These are phyloP conservation scores for Pythium coloratum DNA, from an alignment of 352 stramenopile genomes.

Conservation along the genomic window DNA sequence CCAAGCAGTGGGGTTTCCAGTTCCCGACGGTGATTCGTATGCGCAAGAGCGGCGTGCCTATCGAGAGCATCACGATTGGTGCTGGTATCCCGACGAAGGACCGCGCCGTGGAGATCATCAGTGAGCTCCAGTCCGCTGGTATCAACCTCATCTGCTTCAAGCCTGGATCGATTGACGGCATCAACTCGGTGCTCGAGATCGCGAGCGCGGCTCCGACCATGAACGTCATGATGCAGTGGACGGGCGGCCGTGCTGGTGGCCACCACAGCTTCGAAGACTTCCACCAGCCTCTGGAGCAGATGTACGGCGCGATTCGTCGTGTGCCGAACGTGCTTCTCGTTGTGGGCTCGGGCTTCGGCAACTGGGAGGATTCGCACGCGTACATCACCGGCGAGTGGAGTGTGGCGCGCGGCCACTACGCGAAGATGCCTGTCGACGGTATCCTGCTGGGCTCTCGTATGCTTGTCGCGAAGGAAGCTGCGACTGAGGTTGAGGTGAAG, in stretches of 20 bases:
- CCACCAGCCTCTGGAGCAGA: constrained; percentile 67
- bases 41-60: constrained; percentile 73
- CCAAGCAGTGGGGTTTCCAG: constrained; percentile 89
- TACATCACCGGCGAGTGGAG: constrained; percentile 89
- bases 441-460: constrained; percentile 83
- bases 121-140: constrained; percentile 53
- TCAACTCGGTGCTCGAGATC: constrained; percentile 79
- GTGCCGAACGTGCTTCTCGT: constrained; percentile 84
- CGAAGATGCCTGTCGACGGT: constrained; percentile 80
- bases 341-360: constrained; percentile 85
- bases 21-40: constrained; percentile 87
- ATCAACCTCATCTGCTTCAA: constrained; percentile 88
- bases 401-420: constrained; percentile 38
- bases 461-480: constrained; percentile 88
- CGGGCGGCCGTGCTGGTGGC: constrained; percentile 76
- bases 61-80: constrained; percentile 88
- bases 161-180: constrained; percentile 75
- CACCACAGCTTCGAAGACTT: constrained; percentile 91
- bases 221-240: constrained; percentile 89
- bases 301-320: constrained; percentile 77
- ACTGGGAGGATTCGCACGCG: constrained; percentile 74
- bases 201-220: constrained; percentile 55
- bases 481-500: constrained; percentile 82
- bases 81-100: constrained; percentile 82
- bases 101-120: constrained; percentile 79